Base-by-base conservation (phyloP, 2,329 filamentous ascomycete genomes). In the Penicillium sp. region DNA sequence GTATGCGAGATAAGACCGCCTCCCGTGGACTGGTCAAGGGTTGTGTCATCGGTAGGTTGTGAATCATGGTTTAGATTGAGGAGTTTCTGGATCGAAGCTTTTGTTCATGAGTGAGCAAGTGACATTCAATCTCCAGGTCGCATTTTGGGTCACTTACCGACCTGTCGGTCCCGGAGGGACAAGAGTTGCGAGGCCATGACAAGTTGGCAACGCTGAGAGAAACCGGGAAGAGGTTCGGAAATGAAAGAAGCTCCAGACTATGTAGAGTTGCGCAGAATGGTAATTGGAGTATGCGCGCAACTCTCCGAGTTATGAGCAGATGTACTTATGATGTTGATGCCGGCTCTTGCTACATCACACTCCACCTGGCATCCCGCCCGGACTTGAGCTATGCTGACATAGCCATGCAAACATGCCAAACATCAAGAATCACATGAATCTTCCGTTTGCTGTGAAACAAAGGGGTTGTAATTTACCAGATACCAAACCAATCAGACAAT, bases 31-130 rank as follows among this genome's bases (percentile, higher is more conserved):
- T 81, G 72, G 54, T 92, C 88, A 55, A 89, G 83, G 46, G 82
- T 77, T 53, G 84, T 80, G 62, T 82, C 81, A 54, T 82, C 66
- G 49, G 75, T 65, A 55, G 81, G 73, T 69, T 77, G 82, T 57
- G 76, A 72, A 36, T 84, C 82, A 68, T 94, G 88, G 76, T 99
- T 99, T 63, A 99, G 81, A 73, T 97, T 97, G 63, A 99, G 85
- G 67, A 99, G 92, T 76, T 91, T 93, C 79, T 96, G 92, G 68
- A 99, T 91, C 16, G 93, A 93, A 46, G 88, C 92, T 96, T 61
- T 38, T 61, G 40, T 45, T 57, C n/a, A 65, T 55, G 22, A 5
- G 48, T 44, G 10, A 43, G 44, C 16, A 53, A 39, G 34, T 48
- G 27, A 10, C 29, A 50, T 10, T 39, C 27, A 11, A 44, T 42